Evolutionary conservation across 495 filamentous ascomycete species (phyloP).

Genomic region (Talaromyces trachyspermus): DNA sequence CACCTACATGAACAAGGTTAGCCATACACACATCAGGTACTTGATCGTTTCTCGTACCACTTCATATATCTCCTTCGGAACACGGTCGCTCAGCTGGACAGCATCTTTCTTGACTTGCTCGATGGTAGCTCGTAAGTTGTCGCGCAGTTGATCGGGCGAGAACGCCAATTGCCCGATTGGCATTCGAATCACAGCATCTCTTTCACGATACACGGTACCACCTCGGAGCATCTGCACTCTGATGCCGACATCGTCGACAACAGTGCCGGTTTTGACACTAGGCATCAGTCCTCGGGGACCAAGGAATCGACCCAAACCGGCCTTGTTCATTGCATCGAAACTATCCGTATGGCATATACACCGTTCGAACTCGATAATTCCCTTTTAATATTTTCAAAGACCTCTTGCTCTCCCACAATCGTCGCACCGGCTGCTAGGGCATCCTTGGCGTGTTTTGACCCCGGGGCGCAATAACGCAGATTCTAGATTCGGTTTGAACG

Average conservation of each 20-base stretch:
- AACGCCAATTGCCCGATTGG: slow-evolving; percentile 87
- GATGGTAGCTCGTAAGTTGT: slow-evolving; percentile 77
- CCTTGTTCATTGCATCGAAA: slow-evolving; percentile 64
- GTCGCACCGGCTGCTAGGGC: slow-evolving; percentile 70
- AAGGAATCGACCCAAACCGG: slow-evolving; percentile 68
- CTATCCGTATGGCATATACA: slow-evolving; percentile 80
- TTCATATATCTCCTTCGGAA: slow-evolving; percentile 79
- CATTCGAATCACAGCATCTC: slow-evolving; percentile 74
- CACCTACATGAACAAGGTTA: slow-evolving; percentile 45
- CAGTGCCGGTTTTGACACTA: slow-evolving; percentile 73
- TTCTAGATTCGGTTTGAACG: slow-evolving; percentile 74
- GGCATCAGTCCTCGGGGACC: slow-evolving; percentile 92
- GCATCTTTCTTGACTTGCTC: slow-evolving; percentile 72
- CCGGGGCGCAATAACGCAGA: slow-evolving; percentile 85
- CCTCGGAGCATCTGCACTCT: slow-evolving; percentile 73
- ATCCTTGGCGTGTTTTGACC: slow-evolving; percentile 57
- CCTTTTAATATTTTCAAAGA: slow-evolving; percentile 75
- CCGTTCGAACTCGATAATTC: slow-evolving; percentile 76
- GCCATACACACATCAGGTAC: too few relatives aligned
- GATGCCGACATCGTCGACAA: slow-evolving; percentile 67
- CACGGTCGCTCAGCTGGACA: slow-evolving; percentile 54
- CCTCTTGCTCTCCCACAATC: slow-evolving; percentile 73
- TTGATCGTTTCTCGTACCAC: slow-evolving; percentile 48
- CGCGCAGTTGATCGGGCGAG: slow-evolving; percentile 74
- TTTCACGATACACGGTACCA: slow-evolving; percentile 79